These are phyloP conservation scores for Mallotus repandus DNA, from an alignment of 441 rosid species.

Conservation along the genomic window DNA sequence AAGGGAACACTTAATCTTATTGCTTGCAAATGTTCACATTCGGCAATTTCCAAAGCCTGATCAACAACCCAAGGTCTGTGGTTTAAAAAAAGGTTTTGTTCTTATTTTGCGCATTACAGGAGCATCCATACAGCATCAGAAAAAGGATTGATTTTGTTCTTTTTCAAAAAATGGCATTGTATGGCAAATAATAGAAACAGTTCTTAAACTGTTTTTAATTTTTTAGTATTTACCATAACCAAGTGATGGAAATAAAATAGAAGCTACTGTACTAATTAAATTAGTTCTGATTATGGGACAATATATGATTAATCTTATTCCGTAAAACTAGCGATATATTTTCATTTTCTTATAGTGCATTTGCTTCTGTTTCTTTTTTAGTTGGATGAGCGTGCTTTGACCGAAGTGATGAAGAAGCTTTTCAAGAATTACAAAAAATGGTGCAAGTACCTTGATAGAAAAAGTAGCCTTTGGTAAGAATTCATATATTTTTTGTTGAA, in stretches of 20 bases:
- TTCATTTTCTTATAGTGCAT: not conserved
- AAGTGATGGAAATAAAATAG: not conserved
- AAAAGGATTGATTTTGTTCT: not conserved
- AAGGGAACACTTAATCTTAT: constrained; percentile 92
- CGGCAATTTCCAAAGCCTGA: constrained; percentile 96
- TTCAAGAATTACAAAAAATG: constrained; percentile 96
- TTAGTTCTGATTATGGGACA: not conserved
- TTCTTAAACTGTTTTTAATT: not conserved
- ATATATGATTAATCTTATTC: not conserved
- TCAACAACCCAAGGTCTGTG: constrained; percentile 94
- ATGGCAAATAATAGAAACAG: not conserved
- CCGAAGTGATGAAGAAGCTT: constrained; percentile 95
- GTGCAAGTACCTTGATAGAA: constrained; percentile 95
- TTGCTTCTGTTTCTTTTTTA: constrained; percentile 25
- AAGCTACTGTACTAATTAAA: not conserved
- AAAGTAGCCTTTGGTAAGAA: constrained; percentile 93
- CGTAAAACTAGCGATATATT: not conserved
- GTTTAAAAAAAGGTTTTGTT: not conserved
- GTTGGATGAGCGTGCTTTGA: constrained; percentile 97
- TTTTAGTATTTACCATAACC: not conserved
- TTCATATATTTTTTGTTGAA: not conserved
- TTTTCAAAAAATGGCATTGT: not conserved
- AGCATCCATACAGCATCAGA: not conserved
- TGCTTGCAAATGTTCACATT: constrained; percentile 97
- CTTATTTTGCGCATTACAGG: not conserved